Conservation (phyloP, 192 early-diverging fungal species). For the Polychytrium aggregatum region DNA sequence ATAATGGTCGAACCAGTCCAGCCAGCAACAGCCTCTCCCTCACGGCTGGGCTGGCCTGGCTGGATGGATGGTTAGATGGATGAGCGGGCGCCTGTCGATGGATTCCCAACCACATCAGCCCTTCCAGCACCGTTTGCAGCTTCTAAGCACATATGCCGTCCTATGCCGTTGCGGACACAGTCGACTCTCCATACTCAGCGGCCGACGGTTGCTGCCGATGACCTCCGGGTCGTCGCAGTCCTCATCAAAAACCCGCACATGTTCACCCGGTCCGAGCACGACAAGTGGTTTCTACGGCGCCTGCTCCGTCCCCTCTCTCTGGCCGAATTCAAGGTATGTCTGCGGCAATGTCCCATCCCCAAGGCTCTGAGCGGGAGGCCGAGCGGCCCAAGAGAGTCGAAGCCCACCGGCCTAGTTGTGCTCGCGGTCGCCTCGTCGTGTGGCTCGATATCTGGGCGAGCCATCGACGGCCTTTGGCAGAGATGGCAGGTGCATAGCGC, state of each 20-base stretch:
- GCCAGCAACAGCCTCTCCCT: too few relatives aligned
- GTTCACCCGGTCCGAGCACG: slow-evolving; percentile 16
- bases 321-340: not conserved
- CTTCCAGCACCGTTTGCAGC: too few relatives aligned
- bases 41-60: too few relatives aligned
- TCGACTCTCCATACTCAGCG: too few relatives aligned
- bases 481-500: not conserved
- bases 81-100: too few relatives aligned
- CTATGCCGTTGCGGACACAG: too few relatives aligned
- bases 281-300: slow-evolving; percentile 15
- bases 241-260: slow-evolving; percentile 5
- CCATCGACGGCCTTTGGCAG: not conserved
- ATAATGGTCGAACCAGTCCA: too few relatives aligned
- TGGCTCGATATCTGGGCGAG: not conserved
- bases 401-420: not conserved
- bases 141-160: too few relatives aligned
- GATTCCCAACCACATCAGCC: too few relatives aligned
- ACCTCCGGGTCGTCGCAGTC: slow-evolving; percentile 24
- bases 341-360: not conserved
- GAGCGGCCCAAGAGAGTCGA: not conserved
- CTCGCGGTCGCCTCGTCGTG: not conserved
- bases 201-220: too few relatives aligned
- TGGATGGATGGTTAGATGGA: too few relatives aligned
- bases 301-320: slow-evolving; percentile 9
- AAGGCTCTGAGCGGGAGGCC: too few relatives aligned